Conservation (phyloP, 2,329 filamentous ascomycete species). For the Tolypocladium sp. region DNA sequence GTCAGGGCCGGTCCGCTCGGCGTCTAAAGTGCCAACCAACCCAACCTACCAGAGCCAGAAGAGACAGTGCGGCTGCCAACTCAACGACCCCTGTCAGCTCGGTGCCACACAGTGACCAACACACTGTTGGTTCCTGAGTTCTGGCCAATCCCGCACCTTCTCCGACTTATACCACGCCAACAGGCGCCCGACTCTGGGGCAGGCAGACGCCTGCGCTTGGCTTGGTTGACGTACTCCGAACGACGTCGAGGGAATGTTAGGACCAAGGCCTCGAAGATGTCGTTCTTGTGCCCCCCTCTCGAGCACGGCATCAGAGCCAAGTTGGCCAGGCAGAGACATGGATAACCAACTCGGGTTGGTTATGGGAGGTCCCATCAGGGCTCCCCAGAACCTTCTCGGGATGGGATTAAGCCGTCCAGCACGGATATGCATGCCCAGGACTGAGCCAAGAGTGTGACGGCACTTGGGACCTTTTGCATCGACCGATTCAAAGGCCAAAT, state of each 20-base stretch:
- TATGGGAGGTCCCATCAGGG: not conserved
- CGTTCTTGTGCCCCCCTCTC: not conserved
- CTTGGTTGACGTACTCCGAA: not conserved
- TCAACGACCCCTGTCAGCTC: not conserved
- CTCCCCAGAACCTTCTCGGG: not conserved
- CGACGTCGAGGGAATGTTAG: not conserved
- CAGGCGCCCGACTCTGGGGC: not conserved
- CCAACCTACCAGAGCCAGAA: not conserved
- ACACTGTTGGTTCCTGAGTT: not conserved
- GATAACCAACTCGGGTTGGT: not conserved
- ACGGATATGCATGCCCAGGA: not conserved
- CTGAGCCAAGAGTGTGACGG: not conserved
- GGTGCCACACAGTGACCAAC: not conserved
- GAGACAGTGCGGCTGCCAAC: not conserved
- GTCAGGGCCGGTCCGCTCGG: not conserved
- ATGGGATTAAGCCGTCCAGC: not conserved
- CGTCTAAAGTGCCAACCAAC: not conserved
- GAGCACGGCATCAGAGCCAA: not conserved
- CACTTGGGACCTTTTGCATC: not conserved
- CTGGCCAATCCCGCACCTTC: not conserved
- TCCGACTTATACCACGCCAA: not conserved
- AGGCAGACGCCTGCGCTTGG: not conserved
- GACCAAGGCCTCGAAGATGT: not conserved
- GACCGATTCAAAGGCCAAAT: not conserved
- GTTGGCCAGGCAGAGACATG: not conserved